Percentiles rank a stretch among this genome's conserved stretches.
Conservation (phyloP, 257 asterid species). For the Cinchona pubescens region DNA sequence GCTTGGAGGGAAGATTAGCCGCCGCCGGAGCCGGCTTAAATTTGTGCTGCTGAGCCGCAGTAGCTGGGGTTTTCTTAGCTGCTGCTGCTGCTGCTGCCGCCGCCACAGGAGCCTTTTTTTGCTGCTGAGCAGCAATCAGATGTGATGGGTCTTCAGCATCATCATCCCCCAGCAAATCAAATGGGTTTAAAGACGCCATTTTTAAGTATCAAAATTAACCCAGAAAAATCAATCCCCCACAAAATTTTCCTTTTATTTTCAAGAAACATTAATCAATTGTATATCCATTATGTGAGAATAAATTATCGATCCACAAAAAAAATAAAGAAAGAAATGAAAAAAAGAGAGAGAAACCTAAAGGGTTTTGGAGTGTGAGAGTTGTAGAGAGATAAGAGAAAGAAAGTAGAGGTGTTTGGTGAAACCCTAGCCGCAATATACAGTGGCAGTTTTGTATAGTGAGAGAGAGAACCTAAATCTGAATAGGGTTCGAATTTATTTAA, state of each 20-base stretch:
- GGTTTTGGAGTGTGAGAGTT: neutral
- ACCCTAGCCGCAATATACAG: slow-evolving; percentile 77
- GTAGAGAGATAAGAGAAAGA: neutral
- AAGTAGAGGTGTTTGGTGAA: slow-evolving; percentile 41
- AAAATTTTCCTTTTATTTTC: neutral
- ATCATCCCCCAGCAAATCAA: slow-evolving; percentile 81
- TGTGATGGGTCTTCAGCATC: slow-evolving; percentile 62
- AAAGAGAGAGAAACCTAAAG: neutral
- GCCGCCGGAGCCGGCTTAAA: slow-evolving; percentile 46
- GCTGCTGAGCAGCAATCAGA: slow-evolving; percentile 60
- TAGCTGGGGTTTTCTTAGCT: slow-evolving; percentile 47
- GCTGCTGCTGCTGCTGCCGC: no score
- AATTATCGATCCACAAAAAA: neutral
- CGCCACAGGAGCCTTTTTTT: slow-evolving; percentile 44
- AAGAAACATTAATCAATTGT: slow-evolving; percentile 16
- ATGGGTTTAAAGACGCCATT: slow-evolving; percentile 84
- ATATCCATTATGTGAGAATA: slow-evolving; percentile 23
- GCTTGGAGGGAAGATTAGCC: slow-evolving; percentile 71
- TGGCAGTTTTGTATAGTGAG: slow-evolving; percentile 13
- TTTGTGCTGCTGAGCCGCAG: slow-evolving; percentile 30
- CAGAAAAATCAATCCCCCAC: slow-evolving; percentile 13
- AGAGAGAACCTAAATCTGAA: slow-evolving; percentile 24
- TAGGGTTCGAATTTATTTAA: slow-evolving; percentile 19
- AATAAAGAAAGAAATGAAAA: no score
- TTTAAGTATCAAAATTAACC: slow-evolving; percentile 23